These are phyloP conservation scores for Sphenostylis stenocarpa DNA, from an alignment of 306 rosid species.

Conservation along the genomic window DNA sequence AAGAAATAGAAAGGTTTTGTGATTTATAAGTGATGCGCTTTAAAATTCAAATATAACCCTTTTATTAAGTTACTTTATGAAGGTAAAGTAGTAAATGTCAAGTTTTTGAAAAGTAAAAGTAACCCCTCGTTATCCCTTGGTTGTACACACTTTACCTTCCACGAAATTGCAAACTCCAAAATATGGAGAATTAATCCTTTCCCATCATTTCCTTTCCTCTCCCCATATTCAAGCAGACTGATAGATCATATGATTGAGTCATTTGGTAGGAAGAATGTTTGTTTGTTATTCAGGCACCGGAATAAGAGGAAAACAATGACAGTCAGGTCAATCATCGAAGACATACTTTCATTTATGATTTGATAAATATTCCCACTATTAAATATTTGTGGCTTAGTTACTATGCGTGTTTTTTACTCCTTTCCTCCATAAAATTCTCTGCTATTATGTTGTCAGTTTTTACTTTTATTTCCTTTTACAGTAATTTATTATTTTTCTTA, in stretches of 20 bases:
- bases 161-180: background rate
- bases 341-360: background rate
- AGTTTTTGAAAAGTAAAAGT: background rate
- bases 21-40: background rate
- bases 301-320: constrained; percentile 10
- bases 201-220: background rate
- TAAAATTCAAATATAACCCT: constrained; percentile 7
- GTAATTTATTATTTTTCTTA: constrained; percentile 17
- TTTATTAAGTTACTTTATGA: constrained; percentile 7
- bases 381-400: background rate
- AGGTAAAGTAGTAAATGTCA: background rate
- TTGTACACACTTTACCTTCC: background rate
- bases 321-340: constrained; percentile 23
- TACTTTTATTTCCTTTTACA: background rate
- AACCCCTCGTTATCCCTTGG: background rate
- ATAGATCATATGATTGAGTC: background rate
- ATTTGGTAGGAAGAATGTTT: background rate
- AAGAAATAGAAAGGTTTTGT: constrained; percentile 10
- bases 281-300: background rate
- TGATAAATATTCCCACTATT: background rate
- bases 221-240: background rate
- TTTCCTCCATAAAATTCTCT: background rate
- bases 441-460: constrained; percentile 15
- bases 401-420: background rate
- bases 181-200: background rate